These are phyloP conservation scores for Ceratocystis alfenasii DNA, from an alignment of 2,329 filamentous ascomycete genomes.

Conservation along the genomic window DNA sequence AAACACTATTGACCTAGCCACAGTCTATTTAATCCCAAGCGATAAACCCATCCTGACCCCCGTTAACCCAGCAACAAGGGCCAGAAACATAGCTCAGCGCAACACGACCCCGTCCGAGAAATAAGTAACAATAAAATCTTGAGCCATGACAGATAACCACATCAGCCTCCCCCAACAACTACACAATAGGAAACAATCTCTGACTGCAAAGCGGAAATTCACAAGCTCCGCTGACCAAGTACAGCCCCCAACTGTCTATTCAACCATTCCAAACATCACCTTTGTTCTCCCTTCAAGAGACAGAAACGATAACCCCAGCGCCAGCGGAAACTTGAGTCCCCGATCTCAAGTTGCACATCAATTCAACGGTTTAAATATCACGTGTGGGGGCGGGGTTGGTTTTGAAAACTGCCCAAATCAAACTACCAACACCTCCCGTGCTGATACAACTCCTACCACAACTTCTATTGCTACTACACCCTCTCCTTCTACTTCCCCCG, in stretches of 20 bases:
- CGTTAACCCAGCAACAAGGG: slow-evolving; percentile 10
- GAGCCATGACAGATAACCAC: neutral
- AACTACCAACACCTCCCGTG: neutral
- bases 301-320: slow-evolving; percentile 7
- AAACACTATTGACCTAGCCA: neutral
- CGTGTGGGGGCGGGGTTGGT: slow-evolving; percentile 11
- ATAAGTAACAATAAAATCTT: neutral
- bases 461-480: neutral
- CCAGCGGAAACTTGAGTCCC: slow-evolving; percentile 14
- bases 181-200: neutral
- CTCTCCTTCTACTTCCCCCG: neutral
- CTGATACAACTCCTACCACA: too few relatives aligned
- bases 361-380: slow-evolving; percentile 16
- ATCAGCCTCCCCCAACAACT: neutral
- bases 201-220: slow-evolving; percentile 12
- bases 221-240: slow-evolving; percentile 15
- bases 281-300: slow-evolving; percentile 17
- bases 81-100: neutral
- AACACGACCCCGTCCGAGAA: neutral
- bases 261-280: slow-evolving; percentile 10
- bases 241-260: slow-evolving; percentile 10
- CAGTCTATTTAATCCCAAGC: neutral
- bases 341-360: slow-evolving; percentile 19
- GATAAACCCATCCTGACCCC: neutral
- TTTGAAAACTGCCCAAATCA: neutral